Evolutionary conservation across 129 eudicot genomes (phyloP), one percentile per base, ranked within the genome.

Genomic region (Flaveria sonorensis): DNA sequence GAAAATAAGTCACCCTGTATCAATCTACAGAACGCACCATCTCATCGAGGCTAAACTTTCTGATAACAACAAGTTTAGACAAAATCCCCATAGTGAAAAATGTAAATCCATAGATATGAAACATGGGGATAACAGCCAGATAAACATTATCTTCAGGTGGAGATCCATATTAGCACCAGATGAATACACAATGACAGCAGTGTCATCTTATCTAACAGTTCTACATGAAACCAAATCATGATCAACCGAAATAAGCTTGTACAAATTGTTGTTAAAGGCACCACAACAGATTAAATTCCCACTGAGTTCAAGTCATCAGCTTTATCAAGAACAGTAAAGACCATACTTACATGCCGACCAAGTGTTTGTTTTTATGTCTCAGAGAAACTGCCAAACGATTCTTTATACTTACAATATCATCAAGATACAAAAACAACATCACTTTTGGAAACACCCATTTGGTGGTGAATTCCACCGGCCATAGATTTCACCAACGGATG

Each of bases 41-140:
- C n/a, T n/a, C n/a, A n/a, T n/a, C n/a, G n/a, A n/a, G n/a, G n/a
- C n/a, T n/a, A n/a, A n/a, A n/a, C n/a, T n/a, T n/a, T n/a, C n/a
- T n/a, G n/a, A n/a, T n/a, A n/a, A n/a, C n/a, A n/a, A n/a, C n/a
- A n/a, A n/a, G n/a, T n/a, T n/a, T n/a, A n/a, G n/a, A n/a, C n/a
- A n/a, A n/a, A n/a, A n/a, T n/a, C n/a, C n/a, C n/a, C n/a, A n/a
- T n/a, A n/a, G n/a, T n/a, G n/a, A n/a, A n/a, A n/a, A n/a, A n/a
- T n/a, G n/a, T n/a, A n/a, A 95, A 88, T 3, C 99, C 97, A 74
- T 89, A 94, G 1, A 91, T 81, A 77, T 94, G 99, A 72, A 94
- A 94, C 99, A 94, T 91, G 0, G 99, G 99, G 46, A 87, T 50
- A 80, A 82, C 86, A 66, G 87, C 94, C 79, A 95, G n/a, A n/a